These are phyloP conservation scores for Thelephora ganbajun DNA, from an alignment of 768 basidiomycete genomes.

Conservation along the genomic window DNA sequence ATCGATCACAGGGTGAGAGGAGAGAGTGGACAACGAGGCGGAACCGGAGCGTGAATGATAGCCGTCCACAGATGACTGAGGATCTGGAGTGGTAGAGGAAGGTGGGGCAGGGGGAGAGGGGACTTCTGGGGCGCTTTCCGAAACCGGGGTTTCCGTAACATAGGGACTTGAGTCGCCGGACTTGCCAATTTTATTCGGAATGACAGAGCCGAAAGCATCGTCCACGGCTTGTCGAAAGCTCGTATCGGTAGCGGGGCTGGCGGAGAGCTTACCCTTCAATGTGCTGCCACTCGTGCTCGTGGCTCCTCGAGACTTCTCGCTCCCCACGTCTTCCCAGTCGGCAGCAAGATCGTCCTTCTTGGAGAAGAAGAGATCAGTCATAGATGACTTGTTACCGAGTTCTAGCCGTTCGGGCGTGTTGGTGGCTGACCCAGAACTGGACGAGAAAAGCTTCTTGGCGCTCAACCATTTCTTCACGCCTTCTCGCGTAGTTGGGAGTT, in stretches of 20 bases:
- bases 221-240: not conserved
- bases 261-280: slow-evolving; percentile 11
- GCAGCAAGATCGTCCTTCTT: slow-evolving; percentile 41
- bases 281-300: slow-evolving; percentile 30
- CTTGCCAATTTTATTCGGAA: slow-evolving; percentile 7
- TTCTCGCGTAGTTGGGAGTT: slow-evolving; percentile 62
- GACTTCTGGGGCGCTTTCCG: not conserved
- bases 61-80: slow-evolving; percentile 62
- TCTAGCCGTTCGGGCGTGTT: slow-evolving; percentile 21
- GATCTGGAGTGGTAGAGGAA: slow-evolving; percentile 60
- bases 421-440: slow-evolving; percentile 24
- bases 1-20: slow-evolving; percentile 48
- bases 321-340: slow-evolving; percentile 55
- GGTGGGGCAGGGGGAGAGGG: slow-evolving; percentile 35
- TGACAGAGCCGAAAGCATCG: slow-evolving; percentile 1
- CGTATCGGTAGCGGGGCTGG: slow-evolving; percentile 7
- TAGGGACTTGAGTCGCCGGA: slow-evolving; percentile 21
- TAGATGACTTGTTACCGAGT: slow-evolving; percentile 45
- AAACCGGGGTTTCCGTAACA: not conserved
- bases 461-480: slow-evolving; percentile 74
- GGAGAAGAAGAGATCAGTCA: slow-evolving; percentile 45
- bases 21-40: slow-evolving; percentile 44
- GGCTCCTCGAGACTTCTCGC: slow-evolving; percentile 33
- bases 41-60: slow-evolving; percentile 59
- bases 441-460: slow-evolving; percentile 40